Evolutionary conservation across 805 yeast genomes (phyloP).

Genomic region (Starmerella apicola): DNA sequence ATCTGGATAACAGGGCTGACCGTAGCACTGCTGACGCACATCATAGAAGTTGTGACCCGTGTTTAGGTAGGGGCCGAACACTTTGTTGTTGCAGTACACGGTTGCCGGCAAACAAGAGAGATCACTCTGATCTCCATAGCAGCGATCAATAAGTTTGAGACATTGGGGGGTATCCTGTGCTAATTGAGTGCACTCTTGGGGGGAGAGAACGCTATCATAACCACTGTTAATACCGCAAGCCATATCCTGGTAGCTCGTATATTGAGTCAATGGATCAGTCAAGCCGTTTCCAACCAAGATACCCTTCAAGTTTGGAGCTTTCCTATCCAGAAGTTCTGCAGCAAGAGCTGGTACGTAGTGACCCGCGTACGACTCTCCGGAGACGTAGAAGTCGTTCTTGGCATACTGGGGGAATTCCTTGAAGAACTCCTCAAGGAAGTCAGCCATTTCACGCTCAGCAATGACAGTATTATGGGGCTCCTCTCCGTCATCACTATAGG

Average conservation of each 20-base stretch:
- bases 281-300: conserved; percentile 88
- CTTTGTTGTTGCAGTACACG: conserved; percentile 62
- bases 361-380: conserved; percentile 93
- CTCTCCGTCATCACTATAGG: conserved; percentile 39
- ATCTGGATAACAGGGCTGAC: conserved; percentile 56
- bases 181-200: conserved; percentile 68
- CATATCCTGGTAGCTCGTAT: conserved; percentile 78
- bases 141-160: conserved; percentile 54
- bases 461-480: conserved; percentile 31
- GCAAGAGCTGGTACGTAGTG: conserved; percentile 84
- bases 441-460: conserved; percentile 83
- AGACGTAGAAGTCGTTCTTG: conserved; percentile 51
- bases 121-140: conserved; percentile 65
- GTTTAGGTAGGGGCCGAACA: conserved; percentile 66
- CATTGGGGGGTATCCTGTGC: conserved; percentile 62
- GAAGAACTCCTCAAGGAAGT: conserved; percentile 76
- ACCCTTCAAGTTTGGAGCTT: conserved; percentile 48
- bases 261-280: conserved; percentile 73
- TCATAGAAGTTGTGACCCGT: conserved; percentile 93
- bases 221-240: conserved; percentile 81
- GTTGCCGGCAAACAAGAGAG: conserved; percentile 79
- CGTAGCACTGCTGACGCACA: conserved; percentile 63
- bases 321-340: conserved; percentile 46
- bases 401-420: conserved; percentile 72
- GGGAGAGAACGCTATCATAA: conserved; percentile 62